Evolutionary conservation across 164 flowering plant species (phyloP).

Genomic region (Magnolia sinica): DNA sequence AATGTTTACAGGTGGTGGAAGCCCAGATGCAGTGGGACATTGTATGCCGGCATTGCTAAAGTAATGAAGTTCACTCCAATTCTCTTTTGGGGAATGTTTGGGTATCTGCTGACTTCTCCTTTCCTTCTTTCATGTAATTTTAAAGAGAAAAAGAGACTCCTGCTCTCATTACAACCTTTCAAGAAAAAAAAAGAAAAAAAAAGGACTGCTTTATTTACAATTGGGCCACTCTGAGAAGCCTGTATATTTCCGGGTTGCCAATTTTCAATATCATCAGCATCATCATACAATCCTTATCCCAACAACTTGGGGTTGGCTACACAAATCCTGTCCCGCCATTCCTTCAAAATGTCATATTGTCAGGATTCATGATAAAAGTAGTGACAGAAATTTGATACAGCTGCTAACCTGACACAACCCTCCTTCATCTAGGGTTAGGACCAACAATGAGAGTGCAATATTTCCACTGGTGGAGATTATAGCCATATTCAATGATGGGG

Average conservation of each 20-base stretch:
- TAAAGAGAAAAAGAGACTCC: neutral
- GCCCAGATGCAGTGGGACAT: constrained; percentile 50
- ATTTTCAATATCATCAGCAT: neutral
- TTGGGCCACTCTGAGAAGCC: neutral
- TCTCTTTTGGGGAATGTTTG: constrained; percentile 76
- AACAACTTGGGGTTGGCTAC: too few species aligned
- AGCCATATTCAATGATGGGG: too few species aligned
- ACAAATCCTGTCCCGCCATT: too few species aligned
- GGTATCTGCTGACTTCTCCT: constrained; percentile 41
- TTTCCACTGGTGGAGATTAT: neutral
- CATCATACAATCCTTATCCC: too few species aligned
- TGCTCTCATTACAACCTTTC: neutral
- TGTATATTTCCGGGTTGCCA: neutral
- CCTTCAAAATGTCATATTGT: neutral
- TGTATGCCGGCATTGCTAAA: constrained; percentile 49
- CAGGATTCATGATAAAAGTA: neutral
- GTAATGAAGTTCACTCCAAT: constrained; percentile 80
- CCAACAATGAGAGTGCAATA: neutral
- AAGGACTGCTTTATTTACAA: neutral
- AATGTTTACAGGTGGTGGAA: constrained; percentile 84
- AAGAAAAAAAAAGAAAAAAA: too few species aligned
- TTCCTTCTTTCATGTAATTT: neutral
- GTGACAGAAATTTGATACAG: neutral
- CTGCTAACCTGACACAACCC: too few species aligned
- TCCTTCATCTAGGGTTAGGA: too few species aligned